phyloP scores from a whole-genome alignment of 306 rosid genomes.

The Pyrus communis region DNA sequence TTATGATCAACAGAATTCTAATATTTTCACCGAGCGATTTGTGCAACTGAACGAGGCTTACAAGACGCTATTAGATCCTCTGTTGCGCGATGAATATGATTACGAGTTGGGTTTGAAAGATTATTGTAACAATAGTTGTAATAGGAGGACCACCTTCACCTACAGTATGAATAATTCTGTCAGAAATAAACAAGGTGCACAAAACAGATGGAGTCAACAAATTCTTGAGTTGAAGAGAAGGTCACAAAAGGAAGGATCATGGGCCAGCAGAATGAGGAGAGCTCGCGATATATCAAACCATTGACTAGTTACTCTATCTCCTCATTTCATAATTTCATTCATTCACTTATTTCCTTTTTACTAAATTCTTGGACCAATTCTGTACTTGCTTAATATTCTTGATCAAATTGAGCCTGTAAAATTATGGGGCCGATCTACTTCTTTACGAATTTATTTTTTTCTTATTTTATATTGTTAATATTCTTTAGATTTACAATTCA shows the following conservation, averaged over 20 bases:
- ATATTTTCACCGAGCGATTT: constrained; percentile 10
- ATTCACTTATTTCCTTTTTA: background rate
- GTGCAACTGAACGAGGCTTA: constrained; percentile 52
- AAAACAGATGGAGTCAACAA: constrained; percentile 37
- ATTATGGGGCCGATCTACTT: background rate
- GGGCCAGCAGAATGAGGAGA: constrained; percentile 40
- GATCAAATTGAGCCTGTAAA: background rate
- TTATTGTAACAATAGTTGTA: no score
- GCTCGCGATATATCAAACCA: background rate
- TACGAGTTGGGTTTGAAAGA: constrained; percentile 20
- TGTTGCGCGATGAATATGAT: constrained; percentile 44
- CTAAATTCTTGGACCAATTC: background rate
- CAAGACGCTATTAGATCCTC: constrained; percentile 39
- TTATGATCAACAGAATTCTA: constrained; percentile 13
- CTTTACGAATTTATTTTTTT: background rate
- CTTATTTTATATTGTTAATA: background rate
- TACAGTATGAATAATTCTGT: background rate
- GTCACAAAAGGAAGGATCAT: constrained; percentile 24
- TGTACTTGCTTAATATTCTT: background rate
- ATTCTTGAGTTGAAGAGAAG: constrained; percentile 42
- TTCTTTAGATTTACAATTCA: background rate
- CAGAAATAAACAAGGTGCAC: background rate
- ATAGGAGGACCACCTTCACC: background rate
- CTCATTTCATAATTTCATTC: no score
- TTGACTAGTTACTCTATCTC: background rate